Evolutionary conservation across 768 basidiomycete genomes (phyloP), one percentile per base, ranked within the genome.

Genomic region (Panus rudis): DNA sequence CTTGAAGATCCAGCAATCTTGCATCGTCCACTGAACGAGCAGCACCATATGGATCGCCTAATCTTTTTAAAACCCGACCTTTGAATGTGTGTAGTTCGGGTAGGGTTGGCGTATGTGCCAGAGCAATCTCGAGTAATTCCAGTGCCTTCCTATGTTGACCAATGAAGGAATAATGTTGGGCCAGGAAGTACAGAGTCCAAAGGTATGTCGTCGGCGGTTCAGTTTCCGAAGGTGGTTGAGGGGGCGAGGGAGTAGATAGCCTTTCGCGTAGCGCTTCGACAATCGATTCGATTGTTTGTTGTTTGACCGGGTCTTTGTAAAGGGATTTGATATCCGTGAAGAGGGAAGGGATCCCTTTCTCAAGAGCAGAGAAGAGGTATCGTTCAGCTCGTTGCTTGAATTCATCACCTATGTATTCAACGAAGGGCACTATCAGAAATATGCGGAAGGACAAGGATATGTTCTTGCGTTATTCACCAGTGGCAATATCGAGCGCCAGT

Each of bases 181-280:
- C 83, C 39, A 98, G 81, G 71, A 87, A 96, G 67, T 94, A 98
- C 28, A 97, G 76, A 8, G 86, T 82, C 96, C 96, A 99, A 10
- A 98, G 75, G 53, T 94, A 86, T 13, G 78, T 81, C 4, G 90
- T 81, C 1, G 94, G 92, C 6, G 67, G 39, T 21, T 54, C 47
- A 16, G 45, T 16, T 23, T 27, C 46, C 14, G 45, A 41, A 6
- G 48, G 37, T 4, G 47, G 11, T 4, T 37, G 40, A 4, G 58
- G 51, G 21, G 61, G 57, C 40, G 67, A 69, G 27, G 69, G 56
- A 33, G 66, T 56, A 10, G 62, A 56, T 32, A 68, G 62, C 17
- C 52, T 46, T 35, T 55, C 51, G n/a, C 68, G 65, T 23, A 72
- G 60, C 4, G 69, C 66, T 56, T 86, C 78, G 2, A 80, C 74